These are phyloP conservation scores for Trypanosoma scelopori DNA, from an alignment of 208 protist species.

Conservation along the genomic window DNA sequence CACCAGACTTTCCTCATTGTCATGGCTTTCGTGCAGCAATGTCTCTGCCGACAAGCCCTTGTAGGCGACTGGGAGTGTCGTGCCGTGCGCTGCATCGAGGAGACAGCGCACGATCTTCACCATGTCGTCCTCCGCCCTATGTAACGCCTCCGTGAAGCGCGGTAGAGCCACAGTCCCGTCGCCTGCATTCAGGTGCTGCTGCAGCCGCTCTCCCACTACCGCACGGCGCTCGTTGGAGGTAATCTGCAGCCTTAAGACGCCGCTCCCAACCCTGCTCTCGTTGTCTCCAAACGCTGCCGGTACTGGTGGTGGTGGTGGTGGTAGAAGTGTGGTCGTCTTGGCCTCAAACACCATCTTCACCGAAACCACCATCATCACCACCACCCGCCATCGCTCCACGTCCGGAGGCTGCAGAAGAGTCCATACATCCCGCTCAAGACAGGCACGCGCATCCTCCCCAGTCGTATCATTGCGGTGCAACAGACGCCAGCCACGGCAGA, in stretches of 20 bases:
- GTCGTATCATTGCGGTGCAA: slow-evolving; percentile 21
- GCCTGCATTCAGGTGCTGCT: slow-evolving; percentile 33
- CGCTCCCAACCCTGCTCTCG: background rate
- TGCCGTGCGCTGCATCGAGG: slow-evolving; percentile 1
- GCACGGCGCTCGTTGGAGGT: slow-evolving; percentile 42
- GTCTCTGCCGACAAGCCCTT: slow-evolving; percentile 2
- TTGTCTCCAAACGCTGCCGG: background rate
- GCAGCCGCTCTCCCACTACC: slow-evolving; percentile 42
- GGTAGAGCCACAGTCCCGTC: slow-evolving; percentile 25
- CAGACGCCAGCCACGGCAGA: slow-evolving; percentile 56
- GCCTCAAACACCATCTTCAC: no score
- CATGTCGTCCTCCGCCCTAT: slow-evolving; percentile 21
- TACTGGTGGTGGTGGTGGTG: background rate
- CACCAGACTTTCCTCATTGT: slow-evolving; percentile 22
- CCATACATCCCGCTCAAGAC: slow-evolving; percentile 44
- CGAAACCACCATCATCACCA: slow-evolving; percentile 5
- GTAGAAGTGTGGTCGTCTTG: no score
- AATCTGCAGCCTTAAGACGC: slow-evolving; percentile 27
- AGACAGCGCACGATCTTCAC: slow-evolving; percentile 14
- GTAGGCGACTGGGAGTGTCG: background rate
- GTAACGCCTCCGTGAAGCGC: slow-evolving; percentile 16
- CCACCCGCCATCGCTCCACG: slow-evolving; percentile 14
- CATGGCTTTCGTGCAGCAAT: slow-evolving; percentile 24
- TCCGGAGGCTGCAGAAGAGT: slow-evolving; percentile 31
- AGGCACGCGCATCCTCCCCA: slow-evolving; percentile 33